Base-by-base conservation (phyloP, 805 yeast genomes). In the Brettanomyces nanus region DNA sequence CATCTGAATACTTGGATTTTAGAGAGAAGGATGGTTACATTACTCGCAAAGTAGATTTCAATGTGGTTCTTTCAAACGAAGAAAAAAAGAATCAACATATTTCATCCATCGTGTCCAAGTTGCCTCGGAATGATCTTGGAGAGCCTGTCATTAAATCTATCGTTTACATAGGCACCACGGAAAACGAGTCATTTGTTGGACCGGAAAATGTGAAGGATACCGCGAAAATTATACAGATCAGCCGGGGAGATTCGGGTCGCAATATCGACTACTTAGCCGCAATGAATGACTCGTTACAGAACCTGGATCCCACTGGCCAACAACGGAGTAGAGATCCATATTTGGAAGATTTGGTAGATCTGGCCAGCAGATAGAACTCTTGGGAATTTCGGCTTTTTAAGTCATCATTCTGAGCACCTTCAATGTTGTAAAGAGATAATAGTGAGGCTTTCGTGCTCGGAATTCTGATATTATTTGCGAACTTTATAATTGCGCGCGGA, bases 21-120 rank as follows among this genome's bases (percentile, higher is more conserved):
- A 66, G 97, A 39, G 97, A 89, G 49, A 87, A 86, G 56, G 87
- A 86, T 52, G 97, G 97, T 0, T 89, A 89, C 57, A 66, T 85
- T 1, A 64, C 75, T 2, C 85, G 83, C 45, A 59, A 66, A 18
- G 79, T 86, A 3, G 75, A 75, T 4, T 85, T 86, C 52, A 69
- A 71, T 45, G 63, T 83, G 9, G 61, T 66, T 13, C 46, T 51
- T 13, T 47, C 48, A 5, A 45, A 40, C 6, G 33, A 44, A 0
- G 53, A 42, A 13, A 19, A 30, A 9, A 31, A 49, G n/a, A 56
- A 54, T 25, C 40, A 38, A 3, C 56, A 48, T 15, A 33, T 54
- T 17, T 35, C 33, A 4, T 40, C 46, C 1, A 45, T 59, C 0
- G 39, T 66, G 22, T 35, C 47, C 4, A 39, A 36, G 3, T 47